Conservation (phyloP, 768 basidiomycete genomes). For the Termitomyces sp. region DNA sequence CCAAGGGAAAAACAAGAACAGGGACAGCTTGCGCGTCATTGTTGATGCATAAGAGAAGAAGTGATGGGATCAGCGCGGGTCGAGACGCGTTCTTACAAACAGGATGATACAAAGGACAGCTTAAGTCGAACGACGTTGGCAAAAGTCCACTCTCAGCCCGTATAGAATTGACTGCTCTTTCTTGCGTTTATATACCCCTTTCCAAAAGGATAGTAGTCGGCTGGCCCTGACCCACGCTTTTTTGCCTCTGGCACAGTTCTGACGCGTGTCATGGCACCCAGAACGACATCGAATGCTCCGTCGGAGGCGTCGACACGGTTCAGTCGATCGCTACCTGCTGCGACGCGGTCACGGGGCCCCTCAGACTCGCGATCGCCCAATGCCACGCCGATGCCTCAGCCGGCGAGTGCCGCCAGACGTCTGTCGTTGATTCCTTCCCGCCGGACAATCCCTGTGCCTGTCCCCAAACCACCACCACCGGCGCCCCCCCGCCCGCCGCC, state of each 20-base stretch:
- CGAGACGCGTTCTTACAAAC: neutral
- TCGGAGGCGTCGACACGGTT: constrained; percentile 54
- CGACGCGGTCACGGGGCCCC: constrained; percentile 37
- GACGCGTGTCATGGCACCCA: constrained; percentile 1
- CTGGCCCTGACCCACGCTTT: neutral
- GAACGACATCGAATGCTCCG: constrained; percentile 20
- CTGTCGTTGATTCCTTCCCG: constrained; percentile 23
- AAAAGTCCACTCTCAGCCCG: neutral
- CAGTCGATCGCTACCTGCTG: constrained; percentile 31
- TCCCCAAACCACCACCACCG: neutral
- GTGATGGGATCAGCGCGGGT: neutral
- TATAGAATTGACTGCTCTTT: neutral
- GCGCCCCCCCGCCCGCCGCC: constrained; percentile 18
- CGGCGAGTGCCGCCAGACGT: constrained; percentile 13
- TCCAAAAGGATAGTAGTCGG: too few relatives aligned
- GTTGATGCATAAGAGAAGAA: too few relatives aligned
- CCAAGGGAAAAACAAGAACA: too few relatives aligned
- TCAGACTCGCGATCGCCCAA: constrained; percentile 37
- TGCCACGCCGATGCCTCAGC: constrained; percentile 39
- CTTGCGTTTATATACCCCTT: neutral
- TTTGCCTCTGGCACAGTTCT: too few relatives aligned
- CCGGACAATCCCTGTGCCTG: constrained; percentile 11
- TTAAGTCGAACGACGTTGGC: neutral
- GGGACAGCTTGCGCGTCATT: too few relatives aligned
- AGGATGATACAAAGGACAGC: neutral